Base-by-base conservation (phyloP, 176 grass and related monocot species). In the Triticum urartu region DNA sequence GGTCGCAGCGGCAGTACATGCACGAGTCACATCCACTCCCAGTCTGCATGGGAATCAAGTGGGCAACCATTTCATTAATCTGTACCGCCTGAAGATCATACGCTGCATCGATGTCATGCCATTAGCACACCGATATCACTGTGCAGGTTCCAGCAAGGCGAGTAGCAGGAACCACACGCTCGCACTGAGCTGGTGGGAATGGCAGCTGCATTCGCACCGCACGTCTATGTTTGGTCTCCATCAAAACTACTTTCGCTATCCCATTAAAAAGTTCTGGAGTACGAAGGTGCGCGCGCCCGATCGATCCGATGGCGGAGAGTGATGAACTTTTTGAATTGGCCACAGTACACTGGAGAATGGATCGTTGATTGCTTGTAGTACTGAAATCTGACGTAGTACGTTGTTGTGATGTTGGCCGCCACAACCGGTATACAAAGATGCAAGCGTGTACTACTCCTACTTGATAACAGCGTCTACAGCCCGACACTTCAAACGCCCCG, bases 21-120 rank as follows among this genome's bases (percentile, higher is more conserved):
- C 73, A 76, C 73, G 45, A 54, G 73, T 54, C 73, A 30, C 73
- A 54, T 76, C 72, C 72, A 52, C 26, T 76, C 45, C 43, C 43
- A 32, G 20, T 14, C 6, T 5, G 43, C 71, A 74, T 74, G 52
- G 52, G 1, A 7, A 58, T n/a, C 11, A 73, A 25, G n/a, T 2
- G 12, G 71, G 13, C 72, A 30, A 52, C 14, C 13, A 74, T 74
- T 15, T 28, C 40, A 28, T 48, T 13, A 43, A 15, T 45, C 6
- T 26, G 39, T 26, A 75, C 42, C 3, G 4, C 13, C 24, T 20
- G 14, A 59, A 9, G 54, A 21, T 59, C 54, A 21, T 58, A 21
- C 18, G 17, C 54, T 59, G 54, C 54, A 59, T 9, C 1, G 54
- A 59, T 2, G 54, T 1, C 54, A 59, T 21, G 50, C 50, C 50